These are phyloP conservation scores for Pseudogymnoascus sp. DNA, from an alignment of 2,329 filamentous ascomycete genomes.

Conservation along the genomic window DNA sequence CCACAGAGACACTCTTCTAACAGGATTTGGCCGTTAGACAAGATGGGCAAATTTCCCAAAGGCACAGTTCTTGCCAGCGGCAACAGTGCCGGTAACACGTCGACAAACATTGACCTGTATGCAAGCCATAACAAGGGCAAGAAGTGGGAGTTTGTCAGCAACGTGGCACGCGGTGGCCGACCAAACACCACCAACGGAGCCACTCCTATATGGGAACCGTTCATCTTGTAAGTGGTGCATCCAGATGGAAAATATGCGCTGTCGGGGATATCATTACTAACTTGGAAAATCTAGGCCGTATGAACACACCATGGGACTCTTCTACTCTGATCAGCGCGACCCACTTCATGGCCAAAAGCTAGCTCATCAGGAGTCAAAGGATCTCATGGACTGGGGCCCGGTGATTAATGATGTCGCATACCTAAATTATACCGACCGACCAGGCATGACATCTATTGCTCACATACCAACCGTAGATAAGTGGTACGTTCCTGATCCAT, in stretches of 20 bases:
- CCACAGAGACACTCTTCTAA: background rate
- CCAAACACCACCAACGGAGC: constrained; percentile 51
- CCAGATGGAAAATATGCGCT: background rate
- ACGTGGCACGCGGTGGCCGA: constrained; percentile 54
- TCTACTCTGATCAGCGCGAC: constrained; percentile 60
- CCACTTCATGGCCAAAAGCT: constrained; percentile 58
- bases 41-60: constrained; percentile 48
- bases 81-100: constrained; percentile 22
- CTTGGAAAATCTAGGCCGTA: background rate
- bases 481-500: constrained; percentile 41
- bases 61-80: constrained; percentile 55
- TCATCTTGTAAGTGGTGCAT: constrained; percentile 39
- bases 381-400: constrained; percentile 49
- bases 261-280: background rate
- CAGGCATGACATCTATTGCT: constrained; percentile 56
- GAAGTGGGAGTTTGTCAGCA: constrained; percentile 60
- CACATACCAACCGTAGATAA: constrained; percentile 32
- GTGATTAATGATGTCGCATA: constrained; percentile 54
- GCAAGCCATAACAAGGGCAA: constrained; percentile 50
- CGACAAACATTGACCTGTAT: constrained; percentile 63
- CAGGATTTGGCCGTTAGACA: constrained; percentile 21
- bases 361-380: constrained; percentile 50
- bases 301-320: background rate
- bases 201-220: constrained; percentile 68
- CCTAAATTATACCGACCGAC: constrained; percentile 48